Evolutionary conservation across 2,329 filamentous ascomycete species (phyloP).

Genomic region (Aspergillus cejpii): DNA sequence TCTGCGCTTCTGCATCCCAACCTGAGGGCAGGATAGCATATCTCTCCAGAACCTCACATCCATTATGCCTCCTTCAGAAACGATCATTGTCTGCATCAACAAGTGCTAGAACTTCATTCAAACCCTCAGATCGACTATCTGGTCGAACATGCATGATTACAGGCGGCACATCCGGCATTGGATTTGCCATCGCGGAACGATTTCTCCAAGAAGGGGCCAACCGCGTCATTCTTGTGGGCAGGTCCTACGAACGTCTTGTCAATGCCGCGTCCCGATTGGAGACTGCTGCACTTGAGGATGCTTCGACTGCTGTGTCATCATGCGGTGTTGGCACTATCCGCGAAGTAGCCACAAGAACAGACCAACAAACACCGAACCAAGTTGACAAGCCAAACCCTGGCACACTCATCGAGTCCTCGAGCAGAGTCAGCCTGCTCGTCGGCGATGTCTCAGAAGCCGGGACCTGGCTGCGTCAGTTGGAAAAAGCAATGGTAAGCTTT

Average conservation of each 20-base stretch:
- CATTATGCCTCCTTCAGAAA: background rate
- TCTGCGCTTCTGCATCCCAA: background rate
- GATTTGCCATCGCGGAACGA: constrained; percentile 58
- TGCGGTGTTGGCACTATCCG: background rate
- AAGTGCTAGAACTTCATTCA: constrained; percentile 3
- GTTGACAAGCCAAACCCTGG: constrained; percentile 7
- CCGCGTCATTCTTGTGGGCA: constrained; percentile 55
- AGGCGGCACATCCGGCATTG: constrained; percentile 65
- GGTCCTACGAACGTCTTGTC: constrained; percentile 45
- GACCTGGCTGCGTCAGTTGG: constrained; percentile 32
- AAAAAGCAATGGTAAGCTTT: constrained; percentile 35
- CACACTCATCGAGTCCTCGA: constrained; percentile 11
- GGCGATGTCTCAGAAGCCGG: constrained; percentile 35
- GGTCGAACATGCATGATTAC: constrained; percentile 52
- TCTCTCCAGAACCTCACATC: background rate
- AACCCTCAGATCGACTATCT: constrained; percentile 22
- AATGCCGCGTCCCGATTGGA: constrained; percentile 29
- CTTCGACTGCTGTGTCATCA: background rate
- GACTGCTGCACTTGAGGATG: constrained; percentile 1
- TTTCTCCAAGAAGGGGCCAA: constrained; percentile 58
- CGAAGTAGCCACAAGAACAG: constrained; percentile 15
- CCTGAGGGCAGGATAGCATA: background rate
- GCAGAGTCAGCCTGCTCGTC: constrained; percentile 26
- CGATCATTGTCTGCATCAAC: constrained; percentile 6
- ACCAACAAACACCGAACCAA: constrained; percentile 19